Evolutionary conservation across 2,329 filamentous ascomycete genomes (phyloP), one percentile per base, ranked within the genome.

Genomic region (Alternaria angustiovoidea): DNA sequence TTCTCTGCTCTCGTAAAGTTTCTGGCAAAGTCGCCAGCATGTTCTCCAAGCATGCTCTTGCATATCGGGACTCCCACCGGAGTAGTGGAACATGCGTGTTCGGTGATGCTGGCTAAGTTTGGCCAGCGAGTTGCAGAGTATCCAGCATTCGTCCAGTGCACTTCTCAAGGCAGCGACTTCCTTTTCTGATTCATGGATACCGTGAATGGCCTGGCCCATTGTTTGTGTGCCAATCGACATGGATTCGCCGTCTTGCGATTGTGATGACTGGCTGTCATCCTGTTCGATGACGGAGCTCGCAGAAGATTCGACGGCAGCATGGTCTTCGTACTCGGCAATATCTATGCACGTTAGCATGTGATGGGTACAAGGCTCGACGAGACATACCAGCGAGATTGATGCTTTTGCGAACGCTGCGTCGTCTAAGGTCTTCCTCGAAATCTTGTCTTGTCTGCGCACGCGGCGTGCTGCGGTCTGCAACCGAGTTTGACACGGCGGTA

Each of bases 1-100:
- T 57, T 94, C 88, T 52, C 89, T 86, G 66, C 90, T 92, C 62
- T 93, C 88, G 75, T 97, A 97, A 3, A 98, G 85, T 59, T 91
- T 90, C 75, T 96, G 92, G 74, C 94, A 98, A 24, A 98, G 82
- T 69, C 90, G 91, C 94, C 94, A 98, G 79, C 94, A 98, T 63
- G 91, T 91, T 77, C 91, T 93, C 94, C 94, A 97, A 0, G 94
- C 93, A 69, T 91, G 90, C 75, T 96, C 92, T 73, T 96, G 91
- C 28, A 90, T 87, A 66, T 93, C 90, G 1, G 90, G 89, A 11
- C 88, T 89, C 26, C 71, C 70, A 12, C 88, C 89, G 1, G 90
- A 89, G 68, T 87, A 91, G 75, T 88, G 89, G 77, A 95, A 94
- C 32, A 93, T 89, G 20, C 91, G 86, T 68, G 92, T 87, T 28